Conservation (phyloP, 2,329 filamentous ascomycete species). For the Graphilbum ipis-grandicollis region DNA sequence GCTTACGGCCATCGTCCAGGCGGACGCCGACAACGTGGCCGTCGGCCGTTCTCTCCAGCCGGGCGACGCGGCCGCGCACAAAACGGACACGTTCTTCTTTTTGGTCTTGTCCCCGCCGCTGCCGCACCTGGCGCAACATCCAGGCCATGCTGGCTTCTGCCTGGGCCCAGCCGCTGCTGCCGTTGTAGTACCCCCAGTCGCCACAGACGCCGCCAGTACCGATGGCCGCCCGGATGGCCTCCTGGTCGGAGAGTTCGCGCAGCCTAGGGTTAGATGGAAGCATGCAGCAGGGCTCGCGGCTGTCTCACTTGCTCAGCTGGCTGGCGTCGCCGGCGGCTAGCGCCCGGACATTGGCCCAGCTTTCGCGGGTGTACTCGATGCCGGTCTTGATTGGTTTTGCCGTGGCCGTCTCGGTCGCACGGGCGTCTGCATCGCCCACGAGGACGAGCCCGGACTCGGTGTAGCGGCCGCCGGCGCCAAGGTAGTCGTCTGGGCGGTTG, state of each 20-base stretch:
- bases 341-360: conserved; percentile 41
- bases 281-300: not conserved
- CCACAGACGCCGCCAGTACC: conserved; percentile 35
- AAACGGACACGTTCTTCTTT: conserved; percentile 29
- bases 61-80: conserved; percentile 28
- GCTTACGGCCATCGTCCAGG: conserved; percentile 17
- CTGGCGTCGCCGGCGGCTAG: conserved; percentile 23
- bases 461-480: conserved; percentile 51
- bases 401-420: not conserved
- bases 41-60: conserved; percentile 16
- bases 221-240: conserved; percentile 25
- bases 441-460: conserved; percentile 52
- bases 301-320: not conserved
- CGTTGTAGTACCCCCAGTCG: conserved; percentile 57
- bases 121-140: conserved; percentile 36
- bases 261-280: conserved; percentile 12
- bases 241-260: conserved; percentile 24
- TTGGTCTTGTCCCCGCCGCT: conserved; percentile 18
- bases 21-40: conserved; percentile 35
- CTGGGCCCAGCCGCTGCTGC: conserved; percentile 63
- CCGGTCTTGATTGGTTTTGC: conserved; percentile 22
- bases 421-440: conserved; percentile 27
- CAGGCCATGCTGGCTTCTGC: conserved; percentile 54
- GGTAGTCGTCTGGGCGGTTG: conserved; percentile 30
- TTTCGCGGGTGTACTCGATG: conserved; percentile 40